Conservation (phyloP, 345 rosid genomes). For the Moricandia arvensis region DNA sequence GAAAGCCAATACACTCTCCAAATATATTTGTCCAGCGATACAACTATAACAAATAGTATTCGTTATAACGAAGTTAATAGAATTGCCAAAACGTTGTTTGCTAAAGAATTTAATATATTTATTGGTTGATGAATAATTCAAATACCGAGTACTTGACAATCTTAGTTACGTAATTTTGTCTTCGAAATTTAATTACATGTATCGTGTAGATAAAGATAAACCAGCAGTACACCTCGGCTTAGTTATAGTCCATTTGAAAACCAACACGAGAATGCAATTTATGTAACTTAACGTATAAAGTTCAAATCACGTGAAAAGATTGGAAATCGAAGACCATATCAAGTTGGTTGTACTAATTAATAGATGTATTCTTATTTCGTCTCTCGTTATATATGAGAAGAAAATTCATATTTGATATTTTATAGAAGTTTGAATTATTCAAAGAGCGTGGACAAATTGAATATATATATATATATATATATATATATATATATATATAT, state of each 20-base stretch:
- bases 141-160: not conserved
- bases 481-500: too few relatives aligned
- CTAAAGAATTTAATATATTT: constrained; percentile 2
- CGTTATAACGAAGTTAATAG: not conserved
- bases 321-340: constrained; percentile 14
- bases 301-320: constrained; percentile 30
- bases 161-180: not conserved
- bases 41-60: not conserved
- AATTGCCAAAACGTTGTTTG: not conserved
- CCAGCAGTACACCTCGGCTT: not conserved
- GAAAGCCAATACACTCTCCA: constrained; percentile 38
- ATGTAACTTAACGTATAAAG: not conserved
- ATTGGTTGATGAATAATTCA: not conserved
- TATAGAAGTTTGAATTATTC: not conserved
- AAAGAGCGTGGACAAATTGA: constrained; percentile 5
- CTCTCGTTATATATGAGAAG: constrained; percentile 10
- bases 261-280: not conserved
- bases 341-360: constrained; percentile 17
- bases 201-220: not conserved
- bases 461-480: too few relatives aligned
- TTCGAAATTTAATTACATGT: not conserved
- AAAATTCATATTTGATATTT: not conserved
- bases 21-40: not conserved
- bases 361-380: constrained; percentile 1
- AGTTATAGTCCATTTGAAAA: constrained; percentile 9